phyloP scores from a whole-genome alignment of 805 yeast genomes.

The Barnettozyma vustinii region DNA sequence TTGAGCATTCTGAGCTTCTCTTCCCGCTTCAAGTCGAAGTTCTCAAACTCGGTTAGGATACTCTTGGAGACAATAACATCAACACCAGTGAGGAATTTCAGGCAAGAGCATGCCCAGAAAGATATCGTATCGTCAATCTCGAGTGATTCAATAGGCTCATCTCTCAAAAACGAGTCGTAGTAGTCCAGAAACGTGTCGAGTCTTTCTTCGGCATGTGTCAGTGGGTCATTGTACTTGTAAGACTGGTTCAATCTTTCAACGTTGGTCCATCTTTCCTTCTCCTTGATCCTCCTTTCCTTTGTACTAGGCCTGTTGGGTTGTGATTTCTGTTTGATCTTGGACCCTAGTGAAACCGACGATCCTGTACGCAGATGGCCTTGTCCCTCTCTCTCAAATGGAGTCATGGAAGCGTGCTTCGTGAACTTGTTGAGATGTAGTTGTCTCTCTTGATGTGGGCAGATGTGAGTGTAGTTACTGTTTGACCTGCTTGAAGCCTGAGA shows the following conservation, averaged over 20 bases:
- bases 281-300: conserved; percentile 14
- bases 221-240: conserved; percentile 12
- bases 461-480: not conserved
- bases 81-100: conserved; percentile 20
- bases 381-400: conserved; percentile 12
- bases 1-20: conserved; percentile 15
- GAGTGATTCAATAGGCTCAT: conserved; percentile 1
- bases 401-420: conserved; percentile 15
- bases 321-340: not conserved
- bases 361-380: not conserved
- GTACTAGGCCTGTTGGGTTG: not conserved
- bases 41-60: conserved; percentile 18
- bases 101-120: conserved; percentile 20
- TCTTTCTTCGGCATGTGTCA: conserved; percentile 15
- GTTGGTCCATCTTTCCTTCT: conserved; percentile 17
- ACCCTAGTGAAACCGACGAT: not conserved
- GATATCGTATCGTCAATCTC: conserved; percentile 11
- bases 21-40: conserved; percentile 14
- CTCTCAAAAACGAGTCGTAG: conserved; percentile 15
- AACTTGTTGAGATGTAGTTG: conserved; percentile 4
- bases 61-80: conserved; percentile 7
- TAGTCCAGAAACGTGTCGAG: conserved; percentile 15
- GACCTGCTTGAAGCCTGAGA: not conserved
- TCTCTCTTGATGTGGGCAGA: not conserved
- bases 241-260: conserved; percentile 9